Percentiles rank a stretch among this genome's conserved stretches.
phyloP scores from a whole-genome alignment of 768 basidiomycete species.

The Podaxis sp. region DNA sequence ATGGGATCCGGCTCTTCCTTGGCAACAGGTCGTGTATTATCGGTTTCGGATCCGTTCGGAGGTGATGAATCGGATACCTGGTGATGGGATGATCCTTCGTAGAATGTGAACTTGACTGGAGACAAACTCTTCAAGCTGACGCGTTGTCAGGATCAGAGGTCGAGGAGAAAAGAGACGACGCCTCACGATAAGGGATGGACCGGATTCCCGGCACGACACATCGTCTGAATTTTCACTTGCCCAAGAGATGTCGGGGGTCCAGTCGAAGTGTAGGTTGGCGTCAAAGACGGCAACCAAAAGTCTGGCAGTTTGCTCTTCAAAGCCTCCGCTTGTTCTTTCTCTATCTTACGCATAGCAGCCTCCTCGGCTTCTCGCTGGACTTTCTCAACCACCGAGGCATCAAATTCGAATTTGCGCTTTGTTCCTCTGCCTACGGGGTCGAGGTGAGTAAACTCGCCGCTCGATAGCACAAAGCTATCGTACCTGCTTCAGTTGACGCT shows the following conservation, averaged over 20 bases:
- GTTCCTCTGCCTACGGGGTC: constrained; percentile 49
- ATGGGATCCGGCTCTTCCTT: constrained; percentile 65
- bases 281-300: constrained; percentile 95
- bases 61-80: constrained; percentile 39
- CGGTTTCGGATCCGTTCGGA: constrained; percentile 30
- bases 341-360: constrained; percentile 78
- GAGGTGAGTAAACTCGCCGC: not conserved
- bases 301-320: constrained; percentile 90
- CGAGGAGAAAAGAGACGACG: constrained; percentile 1
- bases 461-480: not conserved
- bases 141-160: constrained; percentile 11
- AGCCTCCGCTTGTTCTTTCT: constrained; percentile 82
- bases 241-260: constrained; percentile 65
- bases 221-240: constrained; percentile 85
- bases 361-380: constrained; percentile 85
- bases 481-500: constrained; percentile 35
- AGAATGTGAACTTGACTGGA: constrained; percentile 76
- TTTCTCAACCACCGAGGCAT: constrained; percentile 65
- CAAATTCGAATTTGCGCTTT: constrained; percentile 89
- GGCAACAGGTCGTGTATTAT: constrained; percentile 21
- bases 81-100: constrained; percentile 33
- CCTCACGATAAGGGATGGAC: constrained; percentile 76
- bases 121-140: constrained; percentile 79
- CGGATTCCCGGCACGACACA: constrained; percentile 81
- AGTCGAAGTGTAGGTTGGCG: constrained; percentile 72